phyloP scores from a whole-genome alignment of 2,329 filamentous ascomycete genomes.

The Cladosporium velox region DNA sequence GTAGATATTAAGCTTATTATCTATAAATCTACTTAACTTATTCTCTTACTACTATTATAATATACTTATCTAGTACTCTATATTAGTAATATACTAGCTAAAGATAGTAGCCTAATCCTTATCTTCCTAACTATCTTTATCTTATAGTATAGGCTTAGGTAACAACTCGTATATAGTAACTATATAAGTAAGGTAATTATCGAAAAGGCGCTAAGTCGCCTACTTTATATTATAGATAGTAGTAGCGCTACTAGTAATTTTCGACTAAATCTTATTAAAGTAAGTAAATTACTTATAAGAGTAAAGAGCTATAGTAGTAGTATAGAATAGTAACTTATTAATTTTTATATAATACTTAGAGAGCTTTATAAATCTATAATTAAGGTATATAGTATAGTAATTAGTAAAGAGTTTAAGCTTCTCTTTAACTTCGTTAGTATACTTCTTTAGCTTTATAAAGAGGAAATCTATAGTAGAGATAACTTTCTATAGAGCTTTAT shows the following conservation, averaged over 20 bases:
- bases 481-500: too few relatives aligned
- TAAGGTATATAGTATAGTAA: background rate
- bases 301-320: background rate
- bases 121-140: background rate
- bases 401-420: background rate
- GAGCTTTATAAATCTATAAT: background rate
- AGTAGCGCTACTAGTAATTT: background rate
- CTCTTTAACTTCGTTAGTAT: background rate
- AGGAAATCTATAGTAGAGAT: too few relatives aligned
- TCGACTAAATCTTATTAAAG: background rate
- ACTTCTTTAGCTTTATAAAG: too few relatives aligned
- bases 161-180: background rate
- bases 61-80: background rate
- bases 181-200: background rate
- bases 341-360: background rate
- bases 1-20: background rate
- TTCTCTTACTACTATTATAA: background rate
- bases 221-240: background rate
- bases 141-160: background rate
- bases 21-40: background rate
- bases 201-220: background rate
- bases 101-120: background rate
- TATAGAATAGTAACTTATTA: background rate
- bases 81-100: background rate
- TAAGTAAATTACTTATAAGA: background rate